A percentile compares a stretch with the other conserved stretches of the same genome.
These are phyloP conservation scores for Turnera subulata DNA, from an alignment of 345 rosid genomes.

Conservation along the genomic window DNA sequence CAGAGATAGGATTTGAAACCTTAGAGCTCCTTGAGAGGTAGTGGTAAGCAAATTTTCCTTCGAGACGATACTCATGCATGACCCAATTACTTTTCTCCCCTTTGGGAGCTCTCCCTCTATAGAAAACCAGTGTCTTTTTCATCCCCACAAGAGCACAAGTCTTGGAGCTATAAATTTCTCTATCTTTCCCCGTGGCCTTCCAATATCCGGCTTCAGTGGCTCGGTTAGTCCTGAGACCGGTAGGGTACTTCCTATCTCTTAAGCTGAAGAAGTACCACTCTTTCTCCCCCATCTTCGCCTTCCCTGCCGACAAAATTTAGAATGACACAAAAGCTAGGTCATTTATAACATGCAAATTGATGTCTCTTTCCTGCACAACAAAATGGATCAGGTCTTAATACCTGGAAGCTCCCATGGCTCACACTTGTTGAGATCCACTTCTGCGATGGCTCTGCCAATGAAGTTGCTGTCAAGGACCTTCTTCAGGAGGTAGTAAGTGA, in stretches of 20 bases:
- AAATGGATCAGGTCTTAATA: no score
- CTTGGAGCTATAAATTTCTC: conserved; percentile 85
- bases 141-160: conserved; percentile 78
- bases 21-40: conserved; percentile 66
- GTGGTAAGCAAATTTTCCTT: conserved; percentile 85
- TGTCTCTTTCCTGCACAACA: no score
- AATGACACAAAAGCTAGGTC: background rate
- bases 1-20: conserved; percentile 26
- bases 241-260: conserved; percentile 88
- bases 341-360: background rate
- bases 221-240: conserved; percentile 88
- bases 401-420: conserved; percentile 99
- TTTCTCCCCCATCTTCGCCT: conserved; percentile 93
- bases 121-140: conserved; percentile 92
- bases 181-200: conserved; percentile 95
- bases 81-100: conserved; percentile 95
- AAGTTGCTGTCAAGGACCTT: conserved; percentile 74
- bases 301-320: conserved; percentile 37
- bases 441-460: conserved; percentile 72
- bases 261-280: conserved; percentile 93
- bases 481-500: conserved; percentile 77
- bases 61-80: conserved; percentile 97
- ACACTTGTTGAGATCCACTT: conserved; percentile 90
- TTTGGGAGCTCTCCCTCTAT: conserved; percentile 89
- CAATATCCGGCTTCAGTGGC: conserved; percentile 97